Base-by-base conservation (phyloP, 176 grass and related monocot species). In the Aegilops sharonensis region DNA sequence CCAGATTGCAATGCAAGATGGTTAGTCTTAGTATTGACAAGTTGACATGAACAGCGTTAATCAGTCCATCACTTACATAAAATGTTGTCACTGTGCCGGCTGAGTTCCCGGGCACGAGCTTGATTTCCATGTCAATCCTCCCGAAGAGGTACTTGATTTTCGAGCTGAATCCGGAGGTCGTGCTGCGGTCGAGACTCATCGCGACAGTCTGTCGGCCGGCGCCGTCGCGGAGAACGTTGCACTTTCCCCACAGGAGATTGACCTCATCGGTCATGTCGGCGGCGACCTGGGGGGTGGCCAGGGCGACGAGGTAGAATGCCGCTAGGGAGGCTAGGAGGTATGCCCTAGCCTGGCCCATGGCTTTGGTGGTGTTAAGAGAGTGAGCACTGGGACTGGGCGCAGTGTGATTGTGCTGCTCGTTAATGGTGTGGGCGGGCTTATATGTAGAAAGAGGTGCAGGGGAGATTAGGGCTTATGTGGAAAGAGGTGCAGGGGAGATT, bases 61-160 rank as follows among this genome's bases (percentile, higher is more conserved):
- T 66, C 65, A 40, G 23, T 64, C 77, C 2, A 60, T 63, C 36
- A 87, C 90, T 92, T 93, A 93, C 94, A 90, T 97, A 97, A 25
- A 88, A 66, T 64, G 94, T 88, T 36, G 87, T 90, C 11, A 94
- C 89, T 2, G 87, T 97, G 83, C 94, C 91, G 14, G 94, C 94
- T 1, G 94, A 97, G 82, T 97, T 88, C 11, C 82, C 85, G 2
- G 78, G 60, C 3, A 94, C 75, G 24, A 97, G 89, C 78, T 92
- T 92, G 59, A 97, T 78, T 10, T 97, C 80, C 20, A 97, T 39
- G 64, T 93, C 91, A 37, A 94, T 79, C 87, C 87, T 87, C 20
- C 87, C 78, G 13, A 90, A 94, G 34, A 88, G 83, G 77, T 91
- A 94, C 6, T 61, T 78, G 23, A 78, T 81, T 71, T 90, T 94